A percentile compares a stretch with the other conserved stretches of the same genome.
These are phyloP conservation scores for Yamadazyma laniorum DNA, from an alignment of 805 yeast genomes.

Conservation along the genomic window DNA sequence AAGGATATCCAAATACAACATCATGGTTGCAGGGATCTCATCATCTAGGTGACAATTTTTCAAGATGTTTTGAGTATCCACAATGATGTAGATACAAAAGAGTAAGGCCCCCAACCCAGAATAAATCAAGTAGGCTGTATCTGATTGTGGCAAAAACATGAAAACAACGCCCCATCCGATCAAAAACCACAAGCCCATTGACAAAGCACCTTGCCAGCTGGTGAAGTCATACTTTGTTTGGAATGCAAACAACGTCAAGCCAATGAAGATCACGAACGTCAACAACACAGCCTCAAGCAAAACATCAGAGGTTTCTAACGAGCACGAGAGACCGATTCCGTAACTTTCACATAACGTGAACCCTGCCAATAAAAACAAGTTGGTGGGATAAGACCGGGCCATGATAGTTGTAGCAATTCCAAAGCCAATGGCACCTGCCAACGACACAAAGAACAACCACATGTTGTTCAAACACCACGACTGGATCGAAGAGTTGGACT, in stretches of 20 bases:
- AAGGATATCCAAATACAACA: slow-evolving; percentile 76
- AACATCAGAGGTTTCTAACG: slow-evolving; percentile 59
- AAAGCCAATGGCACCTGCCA: slow-evolving; percentile 60
- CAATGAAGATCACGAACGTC: slow-evolving; percentile 69
- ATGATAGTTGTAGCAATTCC: slow-evolving; percentile 62
- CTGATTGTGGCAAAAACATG: slow-evolving; percentile 61
- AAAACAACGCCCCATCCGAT: slow-evolving; percentile 71
- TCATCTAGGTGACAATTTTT: slow-evolving; percentile 77
- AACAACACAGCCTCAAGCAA: slow-evolving; percentile 70
- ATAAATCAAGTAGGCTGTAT: slow-evolving; percentile 63
- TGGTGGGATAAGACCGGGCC: slow-evolving; percentile 67
- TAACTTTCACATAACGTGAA: slow-evolving; percentile 79
- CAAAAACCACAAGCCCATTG: slow-evolving; percentile 60
- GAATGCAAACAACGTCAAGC: slow-evolving; percentile 72
- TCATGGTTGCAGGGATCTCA: slow-evolving; percentile 76
- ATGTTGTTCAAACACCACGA: slow-evolving; percentile 56
- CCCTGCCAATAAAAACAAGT: slow-evolving; percentile 55
- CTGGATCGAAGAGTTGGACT: slow-evolving; percentile 43
- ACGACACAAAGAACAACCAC: slow-evolving; percentile 58
- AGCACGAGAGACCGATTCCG: slow-evolving; percentile 63
- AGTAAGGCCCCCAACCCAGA: slow-evolving; percentile 72
- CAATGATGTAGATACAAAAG: slow-evolving; percentile 67
- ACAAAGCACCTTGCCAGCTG: slow-evolving; percentile 57
- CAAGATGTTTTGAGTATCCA: slow-evolving; percentile 81
- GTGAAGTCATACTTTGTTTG: slow-evolving; percentile 76